phyloP scores from a whole-genome alignment of 129 eudicot genomes.

The Flaveria brownii region DNA sequence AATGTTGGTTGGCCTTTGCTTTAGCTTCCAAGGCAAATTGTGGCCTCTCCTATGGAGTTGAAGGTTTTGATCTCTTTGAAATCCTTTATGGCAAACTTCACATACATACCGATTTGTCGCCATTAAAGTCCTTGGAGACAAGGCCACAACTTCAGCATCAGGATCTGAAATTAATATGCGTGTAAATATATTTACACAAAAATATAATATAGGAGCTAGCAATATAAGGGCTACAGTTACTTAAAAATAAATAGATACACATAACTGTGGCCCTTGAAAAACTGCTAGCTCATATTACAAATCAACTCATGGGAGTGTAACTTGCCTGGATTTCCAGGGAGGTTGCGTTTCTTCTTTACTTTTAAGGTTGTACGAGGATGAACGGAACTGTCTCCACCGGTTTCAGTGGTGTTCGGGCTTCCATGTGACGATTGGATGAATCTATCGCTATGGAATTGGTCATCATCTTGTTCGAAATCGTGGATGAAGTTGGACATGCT shows the following conservation, averaged over 20 bases:
- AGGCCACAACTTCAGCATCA: conserved; percentile 88
- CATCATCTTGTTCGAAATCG: conserved; percentile 19
- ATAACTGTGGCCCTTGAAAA: no score
- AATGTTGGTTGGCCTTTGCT: conserved; percentile 53
- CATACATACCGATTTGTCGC: conserved; percentile 78
- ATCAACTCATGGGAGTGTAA: background rate
- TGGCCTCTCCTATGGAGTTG: conserved; percentile 93
- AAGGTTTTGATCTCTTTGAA: conserved; percentile 81
- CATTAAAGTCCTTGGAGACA: conserved; percentile 79
- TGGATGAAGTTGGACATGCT: conserved; percentile 29
- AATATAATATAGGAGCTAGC: no score
- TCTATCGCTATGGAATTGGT: conserved; percentile 26
- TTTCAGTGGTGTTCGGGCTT: conserved; percentile 21
- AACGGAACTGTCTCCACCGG: background rate
- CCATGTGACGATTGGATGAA: conserved; percentile 19
- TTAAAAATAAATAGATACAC: no score
- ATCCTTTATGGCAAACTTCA: conserved; percentile 82
- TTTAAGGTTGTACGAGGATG: conserved; percentile 11
- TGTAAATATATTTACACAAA: conserved; percentile 2
- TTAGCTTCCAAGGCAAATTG: conserved; percentile 86
- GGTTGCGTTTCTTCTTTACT: conserved; percentile 56
- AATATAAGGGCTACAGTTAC: no score
- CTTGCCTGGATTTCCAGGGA: conserved; percentile 63
- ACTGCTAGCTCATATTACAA: no score
- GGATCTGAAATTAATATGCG: conserved; percentile 47